Conservation (phyloP, 164 flowering plant species). For the Tinospora cordifolia region DNA sequence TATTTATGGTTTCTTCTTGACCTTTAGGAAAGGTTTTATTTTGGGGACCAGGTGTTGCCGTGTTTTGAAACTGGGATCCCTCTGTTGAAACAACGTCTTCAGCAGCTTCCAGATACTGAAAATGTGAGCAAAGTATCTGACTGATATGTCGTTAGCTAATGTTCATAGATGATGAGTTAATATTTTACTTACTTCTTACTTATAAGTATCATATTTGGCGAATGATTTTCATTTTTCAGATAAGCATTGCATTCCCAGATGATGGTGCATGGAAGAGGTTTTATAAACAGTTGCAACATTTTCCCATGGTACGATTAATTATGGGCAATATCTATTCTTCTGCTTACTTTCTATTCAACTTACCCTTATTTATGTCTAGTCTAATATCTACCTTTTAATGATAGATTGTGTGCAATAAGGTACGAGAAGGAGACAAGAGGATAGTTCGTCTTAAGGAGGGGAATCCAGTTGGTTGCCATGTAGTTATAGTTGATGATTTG, state of each 20-base stretch:
- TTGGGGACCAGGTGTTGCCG: constrained; percentile 86
- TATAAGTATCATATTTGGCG: neutral
- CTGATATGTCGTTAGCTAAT: neutral
- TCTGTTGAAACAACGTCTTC: constrained; percentile 72
- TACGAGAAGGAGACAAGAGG: constrained; percentile 92
- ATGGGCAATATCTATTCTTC: neutral
- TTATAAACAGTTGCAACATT: constrained; percentile 80
- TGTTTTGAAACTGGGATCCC: constrained; percentile 95
- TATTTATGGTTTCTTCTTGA: neutral
- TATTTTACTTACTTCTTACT: neutral
- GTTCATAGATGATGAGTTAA: neutral
- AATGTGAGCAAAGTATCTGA: constrained; percentile 38
- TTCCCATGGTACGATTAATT: constrained; percentile 50
- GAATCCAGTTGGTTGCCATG: constrained; percentile 75
- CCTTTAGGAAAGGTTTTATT: constrained; percentile 85
- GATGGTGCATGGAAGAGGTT: constrained; percentile 99
- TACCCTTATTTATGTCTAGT: neutral
- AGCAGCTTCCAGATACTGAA: constrained; percentile 72
- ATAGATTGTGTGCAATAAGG: constrained; percentile 84
- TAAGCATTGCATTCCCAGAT: constrained; percentile 90
- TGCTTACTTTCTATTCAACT: neutral
- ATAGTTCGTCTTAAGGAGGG: constrained; percentile 95
- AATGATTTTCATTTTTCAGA: constrained; percentile 28
- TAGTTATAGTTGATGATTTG: constrained; percentile 95
- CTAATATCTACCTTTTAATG: constrained; percentile 8